Evolutionary conservation across 1,284 basidiomycete species (phyloP), one percentile per base, ranked within the genome.

Genomic region (Ustilago lituana): DNA sequence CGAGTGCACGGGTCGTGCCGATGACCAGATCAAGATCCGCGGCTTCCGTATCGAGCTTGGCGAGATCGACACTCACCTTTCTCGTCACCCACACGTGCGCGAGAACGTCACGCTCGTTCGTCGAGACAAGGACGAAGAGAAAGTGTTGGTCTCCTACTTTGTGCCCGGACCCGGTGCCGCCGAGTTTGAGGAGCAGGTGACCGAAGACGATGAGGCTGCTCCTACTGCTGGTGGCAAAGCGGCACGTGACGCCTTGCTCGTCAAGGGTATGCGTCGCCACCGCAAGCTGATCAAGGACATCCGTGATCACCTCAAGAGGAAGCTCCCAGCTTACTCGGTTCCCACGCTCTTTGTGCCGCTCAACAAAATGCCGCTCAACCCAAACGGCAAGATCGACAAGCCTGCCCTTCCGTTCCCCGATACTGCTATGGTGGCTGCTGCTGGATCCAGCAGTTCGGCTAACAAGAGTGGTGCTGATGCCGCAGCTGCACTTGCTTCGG

Each of bases 21-120:
- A 99, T 82, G 96, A 98, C 82, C 96, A 99, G 83, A 93, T 99
- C 85, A 98, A 99, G 86, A 98, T 99, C 83, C 92, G 96, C 64
- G 96, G 96, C 7, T 99, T 99, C 89, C 87, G 96, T 31, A 98
- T 99, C 81, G 96, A 99, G 84, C 87, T 98, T 6, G 95, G 95
- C 17, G 96, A 99, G 84, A 98, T 99, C 73, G 96, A 99, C 83
- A 97, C 93, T 1, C 90, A 97, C 84, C 88, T 99, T 35, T 93
- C 91, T 74, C 90, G 94, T 77, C 95, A 98, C 82, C 91, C 93
- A 6, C 87, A 93, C 19, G 89, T 99, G 3, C 87, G 95, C 11
- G 96, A 98, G 85, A 98, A 98, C 79, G 94, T 98, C 49, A 98
- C 96, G 1, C 87, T 98, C 44, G 94, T 99, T 23, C 86, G 96